These are phyloP conservation scores for Hebeloma cylindrosporum DNA, from an alignment of 768 basidiomycete species.

Conservation along the genomic window DNA sequence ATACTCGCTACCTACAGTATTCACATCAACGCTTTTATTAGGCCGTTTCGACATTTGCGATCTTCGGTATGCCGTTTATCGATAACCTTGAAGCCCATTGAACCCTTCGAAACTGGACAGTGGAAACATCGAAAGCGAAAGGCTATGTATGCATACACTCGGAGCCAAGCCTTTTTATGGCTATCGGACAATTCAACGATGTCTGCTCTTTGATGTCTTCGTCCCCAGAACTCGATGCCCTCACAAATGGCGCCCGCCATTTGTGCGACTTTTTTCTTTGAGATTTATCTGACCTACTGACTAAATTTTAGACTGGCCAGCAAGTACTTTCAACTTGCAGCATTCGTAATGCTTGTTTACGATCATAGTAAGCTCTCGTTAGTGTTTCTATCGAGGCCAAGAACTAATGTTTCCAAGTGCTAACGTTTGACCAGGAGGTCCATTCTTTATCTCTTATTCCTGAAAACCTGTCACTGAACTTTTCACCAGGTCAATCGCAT, in stretches of 20 bases:
- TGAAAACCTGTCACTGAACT: not conserved
- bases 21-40: too few relatives aligned
- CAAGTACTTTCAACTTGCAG: conserved; percentile 21
- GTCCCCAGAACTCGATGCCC: not conserved
- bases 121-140: too few relatives aligned
- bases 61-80: too few relatives aligned
- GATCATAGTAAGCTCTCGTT: conserved; percentile 16
- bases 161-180: not conserved
- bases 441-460: not conserved
- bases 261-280: conserved; percentile 2
- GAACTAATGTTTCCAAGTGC: conserved; percentile 1
- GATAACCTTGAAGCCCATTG: too few relatives aligned
- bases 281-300: not conserved
- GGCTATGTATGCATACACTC: not conserved
- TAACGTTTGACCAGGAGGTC: conserved; percentile 19
- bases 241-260: conserved; percentile 2
- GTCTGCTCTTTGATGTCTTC: not conserved
- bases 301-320: conserved; percentile 13
- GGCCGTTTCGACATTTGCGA: too few relatives aligned
- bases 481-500: conserved; percentile 26
- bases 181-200: not conserved
- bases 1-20: too few relatives aligned
- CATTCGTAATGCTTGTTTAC: conserved; percentile 19
- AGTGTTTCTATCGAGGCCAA: not conserved
- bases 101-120: too few relatives aligned